phyloP scores from a whole-genome alignment of 441 rosid species.

The Viola pubescens region DNA sequence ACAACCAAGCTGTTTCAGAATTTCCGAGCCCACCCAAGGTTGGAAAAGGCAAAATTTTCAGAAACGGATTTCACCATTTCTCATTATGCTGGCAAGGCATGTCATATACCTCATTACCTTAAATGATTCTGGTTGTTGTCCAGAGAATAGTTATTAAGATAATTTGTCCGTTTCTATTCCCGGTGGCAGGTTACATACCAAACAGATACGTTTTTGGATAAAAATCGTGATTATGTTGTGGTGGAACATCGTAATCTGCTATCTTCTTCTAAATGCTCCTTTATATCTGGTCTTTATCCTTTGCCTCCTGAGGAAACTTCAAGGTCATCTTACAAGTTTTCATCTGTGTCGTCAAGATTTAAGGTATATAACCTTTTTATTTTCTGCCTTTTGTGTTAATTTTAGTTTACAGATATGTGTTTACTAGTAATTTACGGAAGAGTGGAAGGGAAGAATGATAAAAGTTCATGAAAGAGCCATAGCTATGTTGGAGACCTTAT shows the following conservation, averaged over 20 bases:
- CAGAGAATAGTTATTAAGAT: constrained; percentile 18
- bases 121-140: constrained; percentile 15
- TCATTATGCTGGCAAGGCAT: constrained; percentile 99
- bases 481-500: no score
- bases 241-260: constrained; percentile 86
- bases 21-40: constrained; percentile 48
- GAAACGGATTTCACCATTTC: constrained; percentile 90
- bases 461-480: no score
- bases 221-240: constrained; percentile 94
- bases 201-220: constrained; percentile 76
- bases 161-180: constrained; percentile 19
- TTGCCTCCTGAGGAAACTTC: constrained; percentile 53
- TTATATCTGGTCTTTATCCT: constrained; percentile 75
- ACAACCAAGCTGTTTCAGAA: constrained; percentile 81
- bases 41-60: constrained; percentile 87
- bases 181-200: constrained; percentile 70
- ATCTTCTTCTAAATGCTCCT: constrained; percentile 79
- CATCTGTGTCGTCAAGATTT: constrained; percentile 88
- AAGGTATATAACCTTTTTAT: constrained; percentile 39
- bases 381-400: no score
- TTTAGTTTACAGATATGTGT: no score
- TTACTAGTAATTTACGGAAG: no score
- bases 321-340: constrained; percentile 92
- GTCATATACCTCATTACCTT: constrained; percentile 15
- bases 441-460: no score